Conservation (phyloP, 345 rosid genomes). For the Salix caprea region DNA sequence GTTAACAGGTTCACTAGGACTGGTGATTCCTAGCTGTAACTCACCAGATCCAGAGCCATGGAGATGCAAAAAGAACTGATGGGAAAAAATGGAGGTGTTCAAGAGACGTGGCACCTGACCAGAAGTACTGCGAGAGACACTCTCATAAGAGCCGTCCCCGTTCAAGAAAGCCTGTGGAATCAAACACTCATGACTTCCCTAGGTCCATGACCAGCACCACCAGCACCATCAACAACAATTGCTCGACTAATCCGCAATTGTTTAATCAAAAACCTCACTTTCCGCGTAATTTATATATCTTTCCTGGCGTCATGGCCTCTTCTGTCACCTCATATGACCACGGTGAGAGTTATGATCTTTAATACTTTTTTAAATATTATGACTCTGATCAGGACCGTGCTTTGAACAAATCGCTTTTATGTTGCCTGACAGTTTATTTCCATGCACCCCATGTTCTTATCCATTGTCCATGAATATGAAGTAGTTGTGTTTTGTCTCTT, state of each 20-base stretch:
- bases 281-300: conserved; percentile 25
- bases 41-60: conserved; percentile 56
- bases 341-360: conserved; percentile 28
- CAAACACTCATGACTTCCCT: conserved; percentile 18
- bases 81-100: conserved; percentile 85
- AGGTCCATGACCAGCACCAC: conserved; percentile 6
- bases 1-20: conserved; percentile 6
- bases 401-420: neutral
- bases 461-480: neutral
- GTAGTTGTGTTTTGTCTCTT: neutral
- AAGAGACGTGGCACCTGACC: conserved; percentile 63
- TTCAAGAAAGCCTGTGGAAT: conserved; percentile 95
- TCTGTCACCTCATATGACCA: conserved; percentile 39
- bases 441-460: neutral
- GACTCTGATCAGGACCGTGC: neutral
- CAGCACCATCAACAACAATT: conserved; percentile 18
- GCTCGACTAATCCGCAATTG: conserved; percentile 5
- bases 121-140: conserved; percentile 73
- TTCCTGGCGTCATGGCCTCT: conserved; percentile 21
- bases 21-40: conserved; percentile 14
- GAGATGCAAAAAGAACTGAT: conserved; percentile 73
- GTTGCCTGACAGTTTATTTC: neutral
- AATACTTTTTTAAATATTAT: neutral
- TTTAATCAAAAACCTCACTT: conserved; percentile 25
- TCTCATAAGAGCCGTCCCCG: conserved; percentile 71